These are phyloP conservation scores for Claviceps monticola DNA, from an alignment of 2,329 filamentous ascomycete genomes.

Conservation along the genomic window DNA sequence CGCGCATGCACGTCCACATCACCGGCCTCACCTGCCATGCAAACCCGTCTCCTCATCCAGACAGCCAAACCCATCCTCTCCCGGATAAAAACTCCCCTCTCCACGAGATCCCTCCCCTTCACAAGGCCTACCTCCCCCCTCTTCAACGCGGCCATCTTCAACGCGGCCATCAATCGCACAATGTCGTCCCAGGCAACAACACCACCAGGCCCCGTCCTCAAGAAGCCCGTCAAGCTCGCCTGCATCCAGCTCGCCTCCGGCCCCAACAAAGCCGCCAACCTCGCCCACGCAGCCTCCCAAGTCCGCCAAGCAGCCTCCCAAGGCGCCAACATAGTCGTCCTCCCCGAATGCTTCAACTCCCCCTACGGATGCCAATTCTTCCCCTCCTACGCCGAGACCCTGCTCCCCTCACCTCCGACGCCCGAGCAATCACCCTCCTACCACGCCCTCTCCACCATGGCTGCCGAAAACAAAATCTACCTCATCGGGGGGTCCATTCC, in stretches of 20 bases:
- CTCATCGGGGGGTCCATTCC: constrained; percentile 88
- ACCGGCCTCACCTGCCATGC: constrained; percentile 2
- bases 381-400: constrained; percentile 77
- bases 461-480: constrained; percentile 64
- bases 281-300: constrained; percentile 64
- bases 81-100: neutral
- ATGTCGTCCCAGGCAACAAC: constrained; percentile 2
- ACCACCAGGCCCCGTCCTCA: constrained; percentile 36
- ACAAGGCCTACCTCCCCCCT: no score
- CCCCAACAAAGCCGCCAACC: constrained; percentile 73
- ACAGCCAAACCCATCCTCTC: neutral
- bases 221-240: constrained; percentile 65
- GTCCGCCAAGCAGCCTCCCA: constrained; percentile 64
- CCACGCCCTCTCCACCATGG: constrained; percentile 70
- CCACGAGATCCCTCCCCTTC: no score
- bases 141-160: neutral
- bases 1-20: neutral
- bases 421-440: constrained; percentile 63
- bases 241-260: constrained; percentile 71
- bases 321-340: constrained; percentile 76
- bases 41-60: neutral
- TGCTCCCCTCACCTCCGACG: constrained; percentile 63
- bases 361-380: constrained; percentile 90
- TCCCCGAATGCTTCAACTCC: constrained; percentile 98
- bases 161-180: neutral